These are phyloP conservation scores for Myriosclerotinia scirpicola DNA, from an alignment of 2,329 filamentous ascomycete genomes.

Conservation along the genomic window DNA sequence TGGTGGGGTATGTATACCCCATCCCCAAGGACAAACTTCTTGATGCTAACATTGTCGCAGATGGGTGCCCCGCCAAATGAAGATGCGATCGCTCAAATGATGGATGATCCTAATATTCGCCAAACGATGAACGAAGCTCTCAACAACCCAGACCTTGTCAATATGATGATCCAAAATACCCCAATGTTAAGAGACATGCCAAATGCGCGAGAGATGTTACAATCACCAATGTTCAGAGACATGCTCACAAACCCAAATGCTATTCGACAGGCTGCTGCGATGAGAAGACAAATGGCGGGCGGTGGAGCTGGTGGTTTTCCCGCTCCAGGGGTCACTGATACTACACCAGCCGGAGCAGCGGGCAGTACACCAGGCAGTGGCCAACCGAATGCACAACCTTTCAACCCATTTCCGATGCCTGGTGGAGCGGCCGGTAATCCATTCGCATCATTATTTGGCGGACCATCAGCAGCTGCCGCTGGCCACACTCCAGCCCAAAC, in stretches of 20 bases:
- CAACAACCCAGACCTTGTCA: constrained; percentile 90
- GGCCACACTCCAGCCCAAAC: constrained; percentile 37
- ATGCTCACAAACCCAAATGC: constrained; percentile 93
- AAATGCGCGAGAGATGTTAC: constrained; percentile 78
- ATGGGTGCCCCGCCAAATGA: constrained; percentile 86
- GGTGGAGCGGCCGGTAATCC: constrained; percentile 50
- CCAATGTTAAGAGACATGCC: constrained; percentile 74
- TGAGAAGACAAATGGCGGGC: constrained; percentile 68
- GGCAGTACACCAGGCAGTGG: constrained; percentile 35
- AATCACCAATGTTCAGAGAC: constrained; percentile 81
- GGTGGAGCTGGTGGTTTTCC: constrained; percentile 68
- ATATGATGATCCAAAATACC: constrained; percentile 92
- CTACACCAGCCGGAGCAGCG: constrained; percentile 56
- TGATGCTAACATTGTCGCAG: constrained; percentile 48
- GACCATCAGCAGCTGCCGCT: constrained; percentile 26
- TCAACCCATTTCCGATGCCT: constrained; percentile 39
- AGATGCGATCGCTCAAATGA: constrained; percentile 79
- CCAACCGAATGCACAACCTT: constrained; percentile 29
- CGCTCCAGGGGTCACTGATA: constrained; percentile 88
- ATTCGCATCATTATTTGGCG: constrained; percentile 59
- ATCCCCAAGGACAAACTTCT: background rate
- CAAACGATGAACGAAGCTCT: constrained; percentile 92
- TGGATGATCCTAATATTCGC: constrained; percentile 83
- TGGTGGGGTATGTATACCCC: constrained; percentile 70
- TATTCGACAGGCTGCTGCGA: constrained; percentile 76